These are phyloP conservation scores for Lodderomyces orthopsilosis DNA, from an alignment of 1,139 yeast genomes.

Conservation along the genomic window DNA sequence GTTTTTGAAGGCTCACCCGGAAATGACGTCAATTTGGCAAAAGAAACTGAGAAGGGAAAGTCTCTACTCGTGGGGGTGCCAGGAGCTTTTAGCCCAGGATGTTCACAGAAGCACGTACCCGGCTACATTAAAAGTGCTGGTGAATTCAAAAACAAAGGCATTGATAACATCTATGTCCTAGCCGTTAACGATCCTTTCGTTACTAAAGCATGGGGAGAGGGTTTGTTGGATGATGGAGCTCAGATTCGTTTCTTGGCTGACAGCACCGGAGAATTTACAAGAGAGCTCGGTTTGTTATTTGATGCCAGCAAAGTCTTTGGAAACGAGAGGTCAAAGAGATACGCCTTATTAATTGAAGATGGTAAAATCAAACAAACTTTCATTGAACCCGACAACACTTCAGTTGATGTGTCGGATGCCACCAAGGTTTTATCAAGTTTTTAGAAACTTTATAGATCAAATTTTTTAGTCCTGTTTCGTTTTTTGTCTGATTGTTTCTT, in stretches of 20 bases:
- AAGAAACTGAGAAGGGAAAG: slow-evolving; percentile 52
- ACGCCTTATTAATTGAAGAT: slow-evolving; percentile 70
- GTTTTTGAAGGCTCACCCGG: slow-evolving; percentile 70
- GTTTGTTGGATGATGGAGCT: slow-evolving; percentile 24
- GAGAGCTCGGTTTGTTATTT: slow-evolving; percentile 60
- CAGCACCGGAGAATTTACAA: slow-evolving; percentile 67
- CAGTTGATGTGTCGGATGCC: slow-evolving; percentile 54
- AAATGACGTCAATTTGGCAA: slow-evolving; percentile 56
- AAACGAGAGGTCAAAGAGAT: slow-evolving; percentile 70
- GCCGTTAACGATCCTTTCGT: slow-evolving; percentile 88
- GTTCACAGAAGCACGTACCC: slow-evolving; percentile 76
- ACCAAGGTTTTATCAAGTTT: slow-evolving; percentile 28
- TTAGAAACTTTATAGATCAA: slow-evolving; percentile 21
- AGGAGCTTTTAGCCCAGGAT: slow-evolving; percentile 89
- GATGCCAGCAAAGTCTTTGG: slow-evolving; percentile 77
- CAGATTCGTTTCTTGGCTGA: slow-evolving; percentile 68
- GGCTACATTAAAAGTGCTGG: slow-evolving; percentile 58
- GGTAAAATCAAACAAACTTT: slow-evolving; percentile 66
- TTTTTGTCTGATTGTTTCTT: slow-evolving; percentile 56
- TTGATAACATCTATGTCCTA: slow-evolving; percentile 57
- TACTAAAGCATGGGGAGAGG: slow-evolving; percentile 50
- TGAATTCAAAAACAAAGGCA: slow-evolving; percentile 64
- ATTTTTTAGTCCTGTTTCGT: slow-evolving; percentile 41
- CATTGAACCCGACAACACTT: slow-evolving; percentile 79
- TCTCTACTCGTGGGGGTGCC: slow-evolving; percentile 78